phyloP scores from a whole-genome alignment of 208 protist species.

The Crithidia sp. region DNA sequence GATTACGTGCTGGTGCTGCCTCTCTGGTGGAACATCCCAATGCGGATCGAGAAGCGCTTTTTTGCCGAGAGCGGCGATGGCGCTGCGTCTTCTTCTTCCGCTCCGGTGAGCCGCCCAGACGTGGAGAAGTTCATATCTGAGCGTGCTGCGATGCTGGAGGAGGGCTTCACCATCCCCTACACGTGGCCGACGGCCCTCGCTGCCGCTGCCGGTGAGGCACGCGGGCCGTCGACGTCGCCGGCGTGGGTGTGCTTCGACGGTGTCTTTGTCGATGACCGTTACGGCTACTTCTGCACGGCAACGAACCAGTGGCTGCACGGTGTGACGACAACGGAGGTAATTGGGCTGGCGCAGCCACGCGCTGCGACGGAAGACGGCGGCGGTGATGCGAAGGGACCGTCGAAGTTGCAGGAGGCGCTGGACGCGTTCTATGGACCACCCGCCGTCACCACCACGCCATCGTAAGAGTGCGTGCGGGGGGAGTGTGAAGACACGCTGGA shows the following conservation, averaged over 20 bases:
- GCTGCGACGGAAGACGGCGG: not conserved
- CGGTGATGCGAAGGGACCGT: not conserved
- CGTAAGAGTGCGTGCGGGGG: not conserved
- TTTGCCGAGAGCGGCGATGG: slow-evolving; percentile 34
- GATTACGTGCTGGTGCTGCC: slow-evolving; percentile 89
- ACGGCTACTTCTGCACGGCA: slow-evolving; percentile 85
- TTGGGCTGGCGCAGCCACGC: slow-evolving; percentile 71
- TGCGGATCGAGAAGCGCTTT: slow-evolving; percentile 69
- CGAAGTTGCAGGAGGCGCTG: slow-evolving; percentile 39
- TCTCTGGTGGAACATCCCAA: slow-evolving; percentile 82
- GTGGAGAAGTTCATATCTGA: slow-evolving; percentile 41
- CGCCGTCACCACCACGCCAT: too few species aligned
- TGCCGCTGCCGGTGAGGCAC: slow-evolving; percentile 42
- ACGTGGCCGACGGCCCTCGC: slow-evolving; percentile 65
- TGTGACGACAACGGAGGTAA: slow-evolving; percentile 88
- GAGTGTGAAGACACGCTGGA: too few species aligned
- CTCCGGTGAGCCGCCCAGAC: slow-evolving; percentile 10
- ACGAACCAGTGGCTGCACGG: slow-evolving; percentile 80
- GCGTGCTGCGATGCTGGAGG: slow-evolving; percentile 52
- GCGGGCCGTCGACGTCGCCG: slow-evolving; percentile 9
- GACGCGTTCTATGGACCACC: slow-evolving; percentile 46
- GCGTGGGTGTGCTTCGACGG: slow-evolving; percentile 80
- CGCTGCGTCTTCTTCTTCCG: not conserved
- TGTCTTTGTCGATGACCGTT: slow-evolving; percentile 74
- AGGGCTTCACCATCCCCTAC: slow-evolving; percentile 67